Conservation (phyloP, 2,329 filamentous ascomycete species). For the Exophiala viscosa region DNA sequence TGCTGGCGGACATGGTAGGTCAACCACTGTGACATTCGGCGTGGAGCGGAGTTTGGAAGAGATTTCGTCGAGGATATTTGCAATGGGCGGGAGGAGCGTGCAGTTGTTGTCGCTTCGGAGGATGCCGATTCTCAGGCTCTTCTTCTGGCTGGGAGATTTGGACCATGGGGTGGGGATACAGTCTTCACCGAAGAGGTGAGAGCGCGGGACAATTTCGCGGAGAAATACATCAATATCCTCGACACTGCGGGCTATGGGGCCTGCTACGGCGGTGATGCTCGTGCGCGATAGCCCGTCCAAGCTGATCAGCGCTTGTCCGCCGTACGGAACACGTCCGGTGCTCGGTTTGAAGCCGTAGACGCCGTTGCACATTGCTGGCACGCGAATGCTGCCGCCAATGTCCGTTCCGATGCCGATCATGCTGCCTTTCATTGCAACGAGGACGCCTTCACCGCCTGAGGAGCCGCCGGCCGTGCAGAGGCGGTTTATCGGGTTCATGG, state of each 20-base stretch:
- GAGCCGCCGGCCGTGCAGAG: constrained; percentile 61
- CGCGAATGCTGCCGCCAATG: constrained; percentile 48
- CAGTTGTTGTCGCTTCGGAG: constrained; percentile 41
- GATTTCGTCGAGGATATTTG: constrained; percentile 40
- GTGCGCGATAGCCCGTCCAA: constrained; percentile 47
- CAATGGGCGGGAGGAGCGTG: constrained; percentile 39
- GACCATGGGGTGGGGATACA: constrained; percentile 43
- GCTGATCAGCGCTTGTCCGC: constrained; percentile 49
- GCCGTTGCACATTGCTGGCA: constrained; percentile 51
- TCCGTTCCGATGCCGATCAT: constrained; percentile 62
- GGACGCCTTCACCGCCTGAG: constrained; percentile 61
- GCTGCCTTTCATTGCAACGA: constrained; percentile 57
- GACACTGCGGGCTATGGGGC: constrained; percentile 40
- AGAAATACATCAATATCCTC: constrained; percentile 48
- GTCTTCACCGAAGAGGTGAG: constrained; percentile 52
- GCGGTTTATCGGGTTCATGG: constrained; percentile 61
- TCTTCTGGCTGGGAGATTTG: neutral
- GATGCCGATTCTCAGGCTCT: constrained; percentile 38
- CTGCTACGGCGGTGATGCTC: constrained; percentile 49
- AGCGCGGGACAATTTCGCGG: constrained; percentile 48
- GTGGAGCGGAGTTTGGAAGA: constrained; percentile 31
- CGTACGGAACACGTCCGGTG: constrained; percentile 48
- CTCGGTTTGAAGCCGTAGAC: constrained; percentile 52
- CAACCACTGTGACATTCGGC: constrained; percentile 53
- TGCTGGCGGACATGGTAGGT: constrained; percentile 52